phyloP scores from a whole-genome alignment of 345 rosid genomes.

The Lumnitzera racemosa region DNA sequence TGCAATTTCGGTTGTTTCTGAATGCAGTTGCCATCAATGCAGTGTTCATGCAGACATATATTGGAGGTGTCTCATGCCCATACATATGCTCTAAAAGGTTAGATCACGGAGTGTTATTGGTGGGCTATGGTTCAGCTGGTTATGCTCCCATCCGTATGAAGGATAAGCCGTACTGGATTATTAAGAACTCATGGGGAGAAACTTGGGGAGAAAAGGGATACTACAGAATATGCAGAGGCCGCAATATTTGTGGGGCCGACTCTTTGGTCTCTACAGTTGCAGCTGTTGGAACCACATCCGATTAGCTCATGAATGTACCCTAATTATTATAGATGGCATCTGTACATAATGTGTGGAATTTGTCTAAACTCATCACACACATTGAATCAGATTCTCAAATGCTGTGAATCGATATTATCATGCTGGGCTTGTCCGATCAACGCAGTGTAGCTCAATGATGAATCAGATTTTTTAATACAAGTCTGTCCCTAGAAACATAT shows the following conservation, averaged over 20 bases:
- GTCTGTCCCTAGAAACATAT: no score
- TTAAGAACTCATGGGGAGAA: conserved; percentile 97
- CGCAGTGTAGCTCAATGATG: no score
- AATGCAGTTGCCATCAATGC: conserved; percentile 89
- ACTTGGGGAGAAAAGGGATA: conserved; percentile 88
- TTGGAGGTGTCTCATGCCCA: conserved; percentile 93
- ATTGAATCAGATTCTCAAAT: no score
- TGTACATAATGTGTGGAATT: no score
- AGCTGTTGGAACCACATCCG: conserved; percentile 31
- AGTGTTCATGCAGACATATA: conserved; percentile 86
- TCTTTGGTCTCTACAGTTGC: conserved; percentile 84
- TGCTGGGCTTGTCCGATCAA: no score
- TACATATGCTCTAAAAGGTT: conserved; percentile 74
- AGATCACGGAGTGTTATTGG: conserved; percentile 84
- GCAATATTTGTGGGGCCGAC: conserved; percentile 87
- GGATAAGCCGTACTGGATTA: conserved; percentile 93
- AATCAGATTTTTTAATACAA: no score
- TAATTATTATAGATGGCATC: no score
- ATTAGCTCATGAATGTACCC: conserved; percentile 12
- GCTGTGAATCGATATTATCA: no score
- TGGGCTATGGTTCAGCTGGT: conserved; percentile 80
- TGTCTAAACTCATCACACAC: no score
- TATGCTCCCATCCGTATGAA: conserved; percentile 76
- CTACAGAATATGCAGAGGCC: conserved; percentile 89
- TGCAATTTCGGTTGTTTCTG: conserved; percentile 1